Conservation (phyloP, 345 rosid genomes). For the Gossypium arboreum region DNA sequence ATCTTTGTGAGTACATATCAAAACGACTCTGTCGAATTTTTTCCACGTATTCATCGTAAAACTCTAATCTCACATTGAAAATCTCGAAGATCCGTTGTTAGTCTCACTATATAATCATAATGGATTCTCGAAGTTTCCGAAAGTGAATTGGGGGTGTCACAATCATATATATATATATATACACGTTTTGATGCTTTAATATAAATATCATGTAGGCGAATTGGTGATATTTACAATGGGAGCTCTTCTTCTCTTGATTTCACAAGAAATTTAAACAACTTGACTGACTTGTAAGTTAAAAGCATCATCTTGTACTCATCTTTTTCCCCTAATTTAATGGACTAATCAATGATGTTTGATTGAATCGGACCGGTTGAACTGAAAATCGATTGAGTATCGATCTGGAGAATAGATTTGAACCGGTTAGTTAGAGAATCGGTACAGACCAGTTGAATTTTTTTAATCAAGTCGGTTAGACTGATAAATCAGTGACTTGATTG, state of each 20-base stretch:
- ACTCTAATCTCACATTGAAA: background rate
- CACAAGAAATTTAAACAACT: conserved; percentile 28
- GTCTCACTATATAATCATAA: background rate
- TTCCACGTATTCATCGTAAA: background rate
- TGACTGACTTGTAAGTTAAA: conserved; percentile 38
- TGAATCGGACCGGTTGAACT: too few relatives aligned
- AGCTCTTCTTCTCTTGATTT: conserved; percentile 40
- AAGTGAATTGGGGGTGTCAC: too few relatives aligned
- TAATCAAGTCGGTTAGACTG: too few relatives aligned
- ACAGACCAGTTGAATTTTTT: too few relatives aligned
- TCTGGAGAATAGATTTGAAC: too few relatives aligned
- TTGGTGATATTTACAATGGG: conserved; percentile 31
- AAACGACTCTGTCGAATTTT: background rate
- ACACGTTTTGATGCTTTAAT: background rate
- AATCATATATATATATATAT: background rate
- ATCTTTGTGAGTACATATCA: conserved; percentile 31
- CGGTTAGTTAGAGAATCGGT: too few relatives aligned
- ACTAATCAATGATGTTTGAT: too few relatives aligned
- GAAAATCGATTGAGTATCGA: too few relatives aligned
- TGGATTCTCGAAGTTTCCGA: background rate
- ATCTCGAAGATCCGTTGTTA: background rate
- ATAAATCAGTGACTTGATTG: too few relatives aligned
- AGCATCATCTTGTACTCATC: background rate
- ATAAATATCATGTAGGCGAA: conserved; percentile 25
- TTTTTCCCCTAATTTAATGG: background rate